Conservation (phyloP, 78 protist species). For the Mastigamoeba balamuthi region DNA sequence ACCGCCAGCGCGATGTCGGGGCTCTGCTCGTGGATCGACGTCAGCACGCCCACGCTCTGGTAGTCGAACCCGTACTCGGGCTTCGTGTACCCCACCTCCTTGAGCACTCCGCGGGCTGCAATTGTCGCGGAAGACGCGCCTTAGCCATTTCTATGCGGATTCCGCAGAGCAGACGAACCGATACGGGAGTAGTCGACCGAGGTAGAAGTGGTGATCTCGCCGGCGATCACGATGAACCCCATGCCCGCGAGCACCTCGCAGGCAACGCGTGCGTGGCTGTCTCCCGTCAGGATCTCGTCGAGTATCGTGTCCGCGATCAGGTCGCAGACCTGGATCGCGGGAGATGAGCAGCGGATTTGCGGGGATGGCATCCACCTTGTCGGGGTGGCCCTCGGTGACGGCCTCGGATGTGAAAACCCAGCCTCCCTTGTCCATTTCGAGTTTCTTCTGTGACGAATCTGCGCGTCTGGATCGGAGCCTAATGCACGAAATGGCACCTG, state of each 20-base stretch:
- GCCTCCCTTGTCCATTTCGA: too few relatives aligned
- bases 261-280: not conserved
- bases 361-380: not conserved
- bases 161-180: not conserved
- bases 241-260: not conserved
- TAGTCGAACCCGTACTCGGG: not conserved
- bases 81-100: not conserved
- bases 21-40: not conserved
- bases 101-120: not conserved
- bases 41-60: not conserved
- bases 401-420: not conserved
- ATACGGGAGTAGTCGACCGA: not conserved
- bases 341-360: too few relatives aligned
- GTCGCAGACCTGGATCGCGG: not conserved
- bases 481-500: too few relatives aligned
- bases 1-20: not conserved
- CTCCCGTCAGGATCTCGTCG: not conserved
- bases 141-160: too few relatives aligned
- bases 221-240: not conserved
- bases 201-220: not conserved
- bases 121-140: too few relatives aligned
- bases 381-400: not conserved
- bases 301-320: not conserved
- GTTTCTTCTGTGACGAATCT: too few relatives aligned
- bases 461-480: too few relatives aligned